phyloP scores from a whole-genome alignment of 805 yeast genomes.

The Starmerella etchellsii region DNA sequence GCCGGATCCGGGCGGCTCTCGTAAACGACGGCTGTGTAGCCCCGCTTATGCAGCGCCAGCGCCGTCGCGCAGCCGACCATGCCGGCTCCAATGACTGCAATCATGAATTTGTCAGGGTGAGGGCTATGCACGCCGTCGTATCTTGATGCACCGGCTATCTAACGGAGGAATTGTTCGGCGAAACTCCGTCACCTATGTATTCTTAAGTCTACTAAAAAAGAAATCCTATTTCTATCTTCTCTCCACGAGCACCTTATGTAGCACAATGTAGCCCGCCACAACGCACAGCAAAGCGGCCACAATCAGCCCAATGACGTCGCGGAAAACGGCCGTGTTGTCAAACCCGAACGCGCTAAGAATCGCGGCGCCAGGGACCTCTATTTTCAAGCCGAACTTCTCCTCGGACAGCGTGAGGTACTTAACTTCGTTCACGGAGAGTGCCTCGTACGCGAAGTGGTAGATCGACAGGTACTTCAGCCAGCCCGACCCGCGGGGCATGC shows the following conservation, averaged over 20 bases:
- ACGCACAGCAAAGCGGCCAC: conserved; percentile 48
- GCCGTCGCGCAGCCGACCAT: conserved; percentile 80
- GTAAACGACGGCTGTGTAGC: conserved; percentile 56
- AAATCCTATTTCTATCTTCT: too few species aligned
- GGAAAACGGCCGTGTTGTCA: conserved; percentile 58
- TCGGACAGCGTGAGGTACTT: conserved; percentile 72
- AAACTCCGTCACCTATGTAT: too few species aligned
- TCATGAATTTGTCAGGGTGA: conserved; percentile 2
- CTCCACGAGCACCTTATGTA: conserved; percentile 65
- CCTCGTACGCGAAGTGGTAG: conserved; percentile 93
- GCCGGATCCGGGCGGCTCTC: conserved; percentile 66
- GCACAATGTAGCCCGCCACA: conserved; percentile 57
- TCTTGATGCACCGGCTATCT: too few species aligned
- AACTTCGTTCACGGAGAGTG: conserved; percentile 84
- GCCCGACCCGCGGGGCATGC: conserved; percentile 41
- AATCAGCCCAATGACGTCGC: conserved; percentile 50
- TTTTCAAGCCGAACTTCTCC: conserved; percentile 80
- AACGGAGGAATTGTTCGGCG: too few species aligned
- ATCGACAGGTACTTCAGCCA: conserved; percentile 67
- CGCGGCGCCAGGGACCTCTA: conserved; percentile 96
- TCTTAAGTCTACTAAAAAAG: too few species aligned
- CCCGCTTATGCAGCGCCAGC: conserved; percentile 59
- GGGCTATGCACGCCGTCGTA: too few species aligned
- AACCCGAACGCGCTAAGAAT: conserved; percentile 92
- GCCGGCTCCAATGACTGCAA: conserved; percentile 67